phyloP scores from a whole-genome alignment of 441 rosid genomes.

The Hura crepitans region DNA sequence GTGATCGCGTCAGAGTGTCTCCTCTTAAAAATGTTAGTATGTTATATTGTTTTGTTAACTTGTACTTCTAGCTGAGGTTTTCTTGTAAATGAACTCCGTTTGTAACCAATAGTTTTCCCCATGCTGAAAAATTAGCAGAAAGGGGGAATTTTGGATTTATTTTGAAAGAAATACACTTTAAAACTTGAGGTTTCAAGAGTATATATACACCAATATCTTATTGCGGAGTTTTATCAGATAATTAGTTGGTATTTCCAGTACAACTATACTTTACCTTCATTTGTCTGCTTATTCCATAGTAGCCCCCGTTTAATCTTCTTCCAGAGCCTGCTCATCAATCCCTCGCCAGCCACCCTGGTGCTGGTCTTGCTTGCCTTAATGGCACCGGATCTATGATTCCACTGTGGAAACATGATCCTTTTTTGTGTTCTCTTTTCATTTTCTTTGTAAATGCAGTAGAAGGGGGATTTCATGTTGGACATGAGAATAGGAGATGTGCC shows the following conservation, averaged over 20 bases:
- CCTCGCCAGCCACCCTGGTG: slow-evolving; percentile 14
- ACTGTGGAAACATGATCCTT: slow-evolving; percentile 20
- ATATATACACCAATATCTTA: neutral
- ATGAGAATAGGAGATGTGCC: slow-evolving; percentile 29
- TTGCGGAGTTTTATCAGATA: neutral
- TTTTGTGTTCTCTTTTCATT: slow-evolving; percentile 14
- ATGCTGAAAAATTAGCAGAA: slow-evolving; percentile 1
- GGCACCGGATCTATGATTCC: neutral
- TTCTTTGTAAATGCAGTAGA: slow-evolving; percentile 29
- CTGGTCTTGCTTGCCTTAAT: slow-evolving; percentile 11
- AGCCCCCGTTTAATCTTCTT: slow-evolving; percentile 39
- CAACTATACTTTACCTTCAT: neutral
- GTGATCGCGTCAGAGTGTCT: neutral
- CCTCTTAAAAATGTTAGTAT: neutral
- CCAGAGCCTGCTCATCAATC: slow-evolving; percentile 37
- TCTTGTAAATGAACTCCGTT: slow-evolving; percentile 22
- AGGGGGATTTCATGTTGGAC: slow-evolving; percentile 30
- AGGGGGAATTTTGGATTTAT: slow-evolving; percentile 21
- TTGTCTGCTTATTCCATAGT: slow-evolving; percentile 21
- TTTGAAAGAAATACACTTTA: slow-evolving; percentile 12
- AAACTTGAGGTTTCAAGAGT: neutral
- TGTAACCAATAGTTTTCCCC: slow-evolving; percentile 16
- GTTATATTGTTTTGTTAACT: slow-evolving; percentile 16
- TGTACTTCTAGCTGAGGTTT: slow-evolving; percentile 20
- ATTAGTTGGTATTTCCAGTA: neutral